Base-by-base conservation (phyloP, 1,284 basidiomycete genomes). In the Hortiboletus rubellus region DNA sequence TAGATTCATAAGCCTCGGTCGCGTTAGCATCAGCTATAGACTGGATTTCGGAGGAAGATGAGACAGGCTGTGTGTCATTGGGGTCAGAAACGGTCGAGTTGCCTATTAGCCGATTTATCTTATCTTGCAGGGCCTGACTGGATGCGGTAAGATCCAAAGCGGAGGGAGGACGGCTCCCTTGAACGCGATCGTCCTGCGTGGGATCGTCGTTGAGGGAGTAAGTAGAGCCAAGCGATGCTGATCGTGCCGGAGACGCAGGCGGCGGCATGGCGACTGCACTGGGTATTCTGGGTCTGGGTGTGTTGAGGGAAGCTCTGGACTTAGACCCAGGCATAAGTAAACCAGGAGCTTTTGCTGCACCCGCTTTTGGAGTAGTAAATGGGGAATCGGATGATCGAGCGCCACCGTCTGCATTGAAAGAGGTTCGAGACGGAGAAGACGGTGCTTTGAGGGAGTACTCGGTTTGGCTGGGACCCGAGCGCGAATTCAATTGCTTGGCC, bases 231-330 rank as follows among this genome's bases (percentile, higher is more conserved):
- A 55, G 70, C 60, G 46, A 76, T 70, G 17, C 45, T 36, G 66
- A 66, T 52, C 66, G 70, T 38, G 54, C 67, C 14, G 87, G 87
- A 14, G 86, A 87, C 0, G 84, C 76, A 15, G 89, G 89, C 3
- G 89, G 89, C 4, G 89, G 89, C 87, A 91, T 91, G 3, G 86
- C 84, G 36, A 88, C 71, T n/a, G 81, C 76, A 64, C 87, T 89
- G n/a, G 88, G 86, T 59, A 90, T 68, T 46, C 88, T 79, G 14
- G 81, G 77, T 40, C 85, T 81, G 40, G 86, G 84, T 11, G 85
- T 86, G 56, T 69, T 77, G 40, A 80, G 65, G 22, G 81, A 77
- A 18, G 80, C 68, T 60, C 85, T 76, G 48, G 75, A 69, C 64
- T 79, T 84, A 58, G 61, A 37, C 7, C 71, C 74, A 5, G 68